Base-by-base conservation (phyloP, 495 filamentous ascomycete genomes). In the Penicillium cataractarum region DNA sequence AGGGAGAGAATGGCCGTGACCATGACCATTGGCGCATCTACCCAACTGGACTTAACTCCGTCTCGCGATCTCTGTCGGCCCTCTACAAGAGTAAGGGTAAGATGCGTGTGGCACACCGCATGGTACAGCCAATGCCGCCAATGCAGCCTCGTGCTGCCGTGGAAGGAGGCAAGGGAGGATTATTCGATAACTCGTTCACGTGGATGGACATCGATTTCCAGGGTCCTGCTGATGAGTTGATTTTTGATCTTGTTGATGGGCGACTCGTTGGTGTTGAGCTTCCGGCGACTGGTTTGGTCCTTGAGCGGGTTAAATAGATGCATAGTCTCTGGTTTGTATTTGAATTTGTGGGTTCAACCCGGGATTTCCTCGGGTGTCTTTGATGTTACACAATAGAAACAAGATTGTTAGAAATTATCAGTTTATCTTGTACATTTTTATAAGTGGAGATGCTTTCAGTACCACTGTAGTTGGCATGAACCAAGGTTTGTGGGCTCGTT, bases 111-210 rank as follows among this genome's bases (percentile, higher is more conserved):
- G 51, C 51, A 7, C 51, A 54, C 12, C 51, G 51, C 8, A 54
- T 54, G 27, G 51, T n/a, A 54, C 29, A 54, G 29, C 51, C 51
- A 0, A 53, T 22, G 9, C 27, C n/a, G 12, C 51, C 51, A 9
- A 17, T 64, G 1, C 39, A 57, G 6, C 53, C 63, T 37, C 57
- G 63, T 40, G 63, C 58, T 37, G 63, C 40, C 21, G 53, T 65
- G n/a, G 63, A 65, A 29, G 63, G 63, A 35, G 63, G 57, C 2
- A 44, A 60, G 8, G 63, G 63, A 8, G 63, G 63, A 0, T 48
- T 61, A 46, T 65, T 65, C 32, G 63, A 65, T 48, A 40, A 65
- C 17, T 65, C 63, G 0, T 61, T 65, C 33, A 44, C 49, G 6
- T 65, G 63, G 63, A 60, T 61, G 58, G 39, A 57, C 35, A n/a